These are phyloP conservation scores for Malassezia caprae DNA, from an alignment of 1,284 basidiomycete genomes.

Conservation along the genomic window DNA sequence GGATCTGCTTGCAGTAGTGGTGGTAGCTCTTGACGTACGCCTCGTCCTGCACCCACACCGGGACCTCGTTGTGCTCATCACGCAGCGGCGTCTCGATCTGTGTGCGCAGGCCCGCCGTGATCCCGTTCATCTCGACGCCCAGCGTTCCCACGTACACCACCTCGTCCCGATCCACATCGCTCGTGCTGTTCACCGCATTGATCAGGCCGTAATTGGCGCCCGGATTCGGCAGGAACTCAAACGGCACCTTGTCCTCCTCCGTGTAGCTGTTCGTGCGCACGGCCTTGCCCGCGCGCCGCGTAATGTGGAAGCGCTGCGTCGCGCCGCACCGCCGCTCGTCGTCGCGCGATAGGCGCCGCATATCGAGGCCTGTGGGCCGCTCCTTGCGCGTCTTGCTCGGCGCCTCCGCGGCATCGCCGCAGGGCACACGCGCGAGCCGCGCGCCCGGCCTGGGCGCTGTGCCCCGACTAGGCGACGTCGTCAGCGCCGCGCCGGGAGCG, in stretches of 20 bases:
- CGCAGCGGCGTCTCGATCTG: constrained; percentile 59
- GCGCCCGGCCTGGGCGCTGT: neutral
- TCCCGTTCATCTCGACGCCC: constrained; percentile 33
- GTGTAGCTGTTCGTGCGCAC: neutral
- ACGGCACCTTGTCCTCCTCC: constrained; percentile 17
- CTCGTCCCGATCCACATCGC: neutral
- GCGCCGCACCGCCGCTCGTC: neutral
- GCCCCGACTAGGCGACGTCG: no score
- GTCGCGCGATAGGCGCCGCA: neutral
- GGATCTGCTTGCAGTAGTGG: constrained; percentile 77
- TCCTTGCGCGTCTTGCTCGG: no score
- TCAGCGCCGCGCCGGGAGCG: constrained; percentile 6
- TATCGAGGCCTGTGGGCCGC: neutral
- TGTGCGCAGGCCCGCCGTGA: constrained; percentile 46
- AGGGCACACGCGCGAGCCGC: neutral
- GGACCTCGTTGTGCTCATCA: constrained; percentile 56
- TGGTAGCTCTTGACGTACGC: constrained; percentile 66
- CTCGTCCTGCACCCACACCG: constrained; percentile 63
- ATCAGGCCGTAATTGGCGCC: constrained; percentile 45
- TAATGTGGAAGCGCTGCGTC: neutral
- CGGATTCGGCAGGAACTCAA: constrained; percentile 40
- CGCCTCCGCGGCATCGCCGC: neutral
- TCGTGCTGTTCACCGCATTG: constrained; percentile 37
- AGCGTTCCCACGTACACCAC: constrained; percentile 41
- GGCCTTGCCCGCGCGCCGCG: neutral